Evolutionary conservation across 345 rosid species (phyloP).

Genomic region (Populus euphratica): DNA sequence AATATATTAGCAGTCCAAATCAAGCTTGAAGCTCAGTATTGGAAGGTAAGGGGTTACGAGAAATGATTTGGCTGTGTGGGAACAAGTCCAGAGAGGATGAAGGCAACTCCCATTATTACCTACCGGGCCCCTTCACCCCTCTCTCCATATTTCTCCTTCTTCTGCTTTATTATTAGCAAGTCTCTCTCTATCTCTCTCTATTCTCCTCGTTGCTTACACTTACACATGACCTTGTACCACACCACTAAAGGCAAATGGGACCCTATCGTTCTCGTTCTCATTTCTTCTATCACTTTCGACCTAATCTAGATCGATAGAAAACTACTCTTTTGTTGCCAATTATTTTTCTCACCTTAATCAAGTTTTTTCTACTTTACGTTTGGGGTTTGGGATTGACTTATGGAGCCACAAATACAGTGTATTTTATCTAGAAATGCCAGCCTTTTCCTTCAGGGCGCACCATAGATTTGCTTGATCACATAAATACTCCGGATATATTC

Average conservation of each 20-base stretch:
- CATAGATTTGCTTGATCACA: neutral
- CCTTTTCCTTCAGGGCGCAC: neutral
- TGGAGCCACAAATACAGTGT: neutral
- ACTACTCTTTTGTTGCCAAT: constrained; percentile 19
- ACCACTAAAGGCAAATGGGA: constrained; percentile 40
- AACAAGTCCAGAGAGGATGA: constrained; percentile 47
- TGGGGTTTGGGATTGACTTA: neutral
- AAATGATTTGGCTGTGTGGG: constrained; percentile 11
- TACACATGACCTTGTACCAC: constrained; percentile 42
- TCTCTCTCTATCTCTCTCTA: constrained; percentile 3
- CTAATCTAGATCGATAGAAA: constrained; percentile 34
- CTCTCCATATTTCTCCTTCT: constrained; percentile 4
- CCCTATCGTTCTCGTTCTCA: constrained; percentile 21
- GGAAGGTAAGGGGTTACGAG: neutral
- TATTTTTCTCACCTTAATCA: constrained; percentile 1
- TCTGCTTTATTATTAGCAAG: constrained; percentile 9
- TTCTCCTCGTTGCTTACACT: constrained; percentile 15
- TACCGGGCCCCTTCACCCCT: constrained; percentile 19
- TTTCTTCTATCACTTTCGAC: constrained; percentile 28
- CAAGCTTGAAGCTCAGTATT: constrained; percentile 12
- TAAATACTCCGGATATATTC: neutral
- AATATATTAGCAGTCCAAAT: neutral
- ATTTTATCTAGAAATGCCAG: neutral
- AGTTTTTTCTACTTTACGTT: neutral
- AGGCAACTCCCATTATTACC: constrained; percentile 42